A percentile compares a stretch with the other conserved stretches of the same genome.
Conservation (phyloP, 768 basidiomycete genomes). For the Leccinum incarnatum region DNA sequence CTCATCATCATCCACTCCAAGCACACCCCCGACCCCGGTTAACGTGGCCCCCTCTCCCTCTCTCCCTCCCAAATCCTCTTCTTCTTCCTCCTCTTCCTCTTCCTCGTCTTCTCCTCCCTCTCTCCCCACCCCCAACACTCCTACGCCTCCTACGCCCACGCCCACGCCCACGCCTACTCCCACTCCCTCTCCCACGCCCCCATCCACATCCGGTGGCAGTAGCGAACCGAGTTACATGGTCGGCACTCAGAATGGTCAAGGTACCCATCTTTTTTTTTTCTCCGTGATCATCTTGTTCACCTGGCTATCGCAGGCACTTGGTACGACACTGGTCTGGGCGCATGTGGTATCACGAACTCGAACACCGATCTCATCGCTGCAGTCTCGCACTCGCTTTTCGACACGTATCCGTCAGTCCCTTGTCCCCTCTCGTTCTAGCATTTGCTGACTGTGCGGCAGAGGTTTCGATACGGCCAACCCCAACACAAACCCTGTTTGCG, state of each 20-base stretch:
- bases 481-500: constrained; percentile 75
- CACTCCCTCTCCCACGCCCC: background rate
- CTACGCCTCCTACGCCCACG: background rate
- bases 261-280: constrained; percentile 18
- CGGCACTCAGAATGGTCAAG: constrained; percentile 52
- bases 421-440: background rate
- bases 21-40: constrained; percentile 4
- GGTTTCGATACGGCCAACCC: constrained; percentile 59
- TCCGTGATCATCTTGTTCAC: background rate
- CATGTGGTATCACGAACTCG: constrained; percentile 38
- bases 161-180: background rate
- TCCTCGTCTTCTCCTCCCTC: background rate
- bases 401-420: constrained; percentile 33
- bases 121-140: background rate
- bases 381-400: constrained; percentile 33
- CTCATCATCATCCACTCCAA: background rate
- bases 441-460: constrained; percentile 32
- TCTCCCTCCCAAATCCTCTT: background rate
- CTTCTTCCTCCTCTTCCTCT: background rate
- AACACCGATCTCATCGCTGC: constrained; percentile 35
- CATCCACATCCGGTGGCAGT: constrained; percentile 15
- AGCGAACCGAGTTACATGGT: constrained; percentile 39
- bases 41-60: constrained; percentile 22
- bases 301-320: constrained; percentile 29
- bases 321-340: constrained; percentile 37